Percentiles rank a stretch among this genome's conserved stretches.
Conservation (phyloP, 345 rosid genomes). For the Boechera divaricarpa region DNA sequence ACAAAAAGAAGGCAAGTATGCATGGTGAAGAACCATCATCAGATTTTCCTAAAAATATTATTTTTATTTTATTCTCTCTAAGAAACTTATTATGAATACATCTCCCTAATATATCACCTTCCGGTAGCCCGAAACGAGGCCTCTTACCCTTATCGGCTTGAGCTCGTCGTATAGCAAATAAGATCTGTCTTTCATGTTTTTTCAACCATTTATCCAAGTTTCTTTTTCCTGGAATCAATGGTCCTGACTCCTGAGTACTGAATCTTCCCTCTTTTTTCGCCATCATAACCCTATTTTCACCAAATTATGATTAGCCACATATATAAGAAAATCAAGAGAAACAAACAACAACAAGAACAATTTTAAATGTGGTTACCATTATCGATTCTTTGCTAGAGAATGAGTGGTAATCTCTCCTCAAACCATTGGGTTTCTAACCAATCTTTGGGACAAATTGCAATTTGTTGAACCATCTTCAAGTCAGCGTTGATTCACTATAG, state of each 20-base stretch:
- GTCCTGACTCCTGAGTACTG: slow-evolving; percentile 71
- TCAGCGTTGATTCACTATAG: slow-evolving; percentile 51
- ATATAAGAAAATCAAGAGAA: not conserved
- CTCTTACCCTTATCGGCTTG: not conserved
- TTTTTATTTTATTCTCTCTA: too few relatives aligned
- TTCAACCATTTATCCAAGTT: slow-evolving; percentile 91
- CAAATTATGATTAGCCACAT: slow-evolving; percentile 12
- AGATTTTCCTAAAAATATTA: not conserved
- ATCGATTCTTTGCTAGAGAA: slow-evolving; percentile 43
- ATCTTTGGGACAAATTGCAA: slow-evolving; percentile 56
- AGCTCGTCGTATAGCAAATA: too few relatives aligned
- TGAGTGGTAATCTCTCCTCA: slow-evolving; percentile 38
- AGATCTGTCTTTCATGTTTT: slow-evolving; percentile 71
- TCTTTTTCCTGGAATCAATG: slow-evolving; percentile 69
- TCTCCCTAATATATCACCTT: slow-evolving; percentile 19
- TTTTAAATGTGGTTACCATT: slow-evolving; percentile 47
- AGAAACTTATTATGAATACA: not conserved
- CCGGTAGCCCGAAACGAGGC: slow-evolving; percentile 5
- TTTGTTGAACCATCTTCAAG: slow-evolving; percentile 50
- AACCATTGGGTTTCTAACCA: slow-evolving; percentile 50
- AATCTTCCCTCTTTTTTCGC: slow-evolving; percentile 55
- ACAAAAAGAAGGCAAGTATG: too few relatives aligned
- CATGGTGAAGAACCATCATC: not conserved
- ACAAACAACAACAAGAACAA: not conserved
- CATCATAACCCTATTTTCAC: slow-evolving; percentile 49